Evolutionary conservation across 805 yeast genomes (phyloP), one percentile per base, ranked within the genome.

Genomic region (Lipomyces chichibuensis): DNA sequence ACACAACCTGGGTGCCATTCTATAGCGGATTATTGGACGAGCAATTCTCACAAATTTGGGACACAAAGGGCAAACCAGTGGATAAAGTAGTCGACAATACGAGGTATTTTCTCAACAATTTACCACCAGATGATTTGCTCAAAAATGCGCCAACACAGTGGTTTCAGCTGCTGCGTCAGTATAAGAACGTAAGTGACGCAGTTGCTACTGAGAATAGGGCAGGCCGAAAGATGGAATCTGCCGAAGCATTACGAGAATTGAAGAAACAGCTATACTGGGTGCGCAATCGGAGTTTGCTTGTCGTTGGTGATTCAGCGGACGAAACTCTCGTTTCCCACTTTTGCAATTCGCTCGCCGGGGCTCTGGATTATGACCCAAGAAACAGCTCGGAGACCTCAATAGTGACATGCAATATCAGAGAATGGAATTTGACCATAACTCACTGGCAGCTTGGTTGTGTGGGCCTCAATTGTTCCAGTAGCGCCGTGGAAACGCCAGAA

Each of bases 391-490:
- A 43, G 49, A 17, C n/a, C 8, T 6, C 57, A 17, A 56, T 56
- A 9, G 65, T 54, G 17, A n/a, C 23, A 25, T 64, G 67, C 58
- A 17, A 43, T 17, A 23, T 64, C 37, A 17, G 27, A 14, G 54
- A 25, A 13, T 53, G 29, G 54, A 64, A 64, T 56, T 33, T 60
- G 32, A 64, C 65, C 6, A 23, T 64, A 35, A 20, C 14, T 33
- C 55, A 61, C 57, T 64, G 55, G 67, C 67, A 64, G 14, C n/a
- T 64, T 17, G 61, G 65, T 8, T 60, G 61, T 23, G 23, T 43
- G 27, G 62, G 43, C 51, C 25, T 32, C 25, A 17, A 35, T 20
- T 17, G 49, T 29, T 65, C 66, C 32, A 29, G 32, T 35, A 35
- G 39, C 14, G 39, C 17, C 14, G 39, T 2, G 39, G 39, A 35